Percentiles rank a stretch among this genome's conserved stretches.
phyloP scores from a whole-genome alignment of 2,329 filamentous ascomycete species.

The Fusarium tjaetaba region DNA sequence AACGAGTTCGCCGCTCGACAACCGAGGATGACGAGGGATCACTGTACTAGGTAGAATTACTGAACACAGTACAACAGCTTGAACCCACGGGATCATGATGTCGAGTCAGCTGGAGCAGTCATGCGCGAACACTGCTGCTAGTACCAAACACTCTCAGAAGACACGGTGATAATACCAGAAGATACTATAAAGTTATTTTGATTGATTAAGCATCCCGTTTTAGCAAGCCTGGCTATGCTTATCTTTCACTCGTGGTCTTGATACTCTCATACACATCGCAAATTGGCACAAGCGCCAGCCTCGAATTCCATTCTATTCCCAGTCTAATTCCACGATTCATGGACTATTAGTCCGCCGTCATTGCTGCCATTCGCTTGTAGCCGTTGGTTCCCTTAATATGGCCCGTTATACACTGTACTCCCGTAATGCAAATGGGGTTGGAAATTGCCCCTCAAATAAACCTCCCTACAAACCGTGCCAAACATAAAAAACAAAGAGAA shows the following conservation, averaged over 20 bases:
- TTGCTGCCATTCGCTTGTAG: not conserved
- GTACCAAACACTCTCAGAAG: not conserved
- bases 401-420: not conserved
- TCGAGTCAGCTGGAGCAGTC: not conserved
- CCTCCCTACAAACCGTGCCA: not conserved
- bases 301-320: not conserved
- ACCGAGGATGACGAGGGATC: conserved; percentile 7
- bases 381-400: not conserved
- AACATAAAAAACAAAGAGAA: not conserved
- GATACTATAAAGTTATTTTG: conserved; percentile 9
- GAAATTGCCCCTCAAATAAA: not conserved
- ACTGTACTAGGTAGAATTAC: conserved; percentile 20
- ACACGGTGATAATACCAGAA: conserved; percentile 11
- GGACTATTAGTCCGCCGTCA: not conserved
- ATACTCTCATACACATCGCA: not conserved
- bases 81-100: conserved; percentile 10
- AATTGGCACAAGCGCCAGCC: not conserved
- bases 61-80: conserved; percentile 10
- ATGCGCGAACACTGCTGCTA: not conserved
- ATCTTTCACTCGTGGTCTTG: not conserved
- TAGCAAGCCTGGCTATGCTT: conserved; percentile 1
- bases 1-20: not conserved
- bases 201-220: conserved; percentile 12
- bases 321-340: not conserved
- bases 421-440: not conserved